These are phyloP conservation scores for Pseudoscleropodium purum DNA, from an alignment of 225 moss, liverwort and hornwort genomes.

Conservation along the genomic window DNA sequence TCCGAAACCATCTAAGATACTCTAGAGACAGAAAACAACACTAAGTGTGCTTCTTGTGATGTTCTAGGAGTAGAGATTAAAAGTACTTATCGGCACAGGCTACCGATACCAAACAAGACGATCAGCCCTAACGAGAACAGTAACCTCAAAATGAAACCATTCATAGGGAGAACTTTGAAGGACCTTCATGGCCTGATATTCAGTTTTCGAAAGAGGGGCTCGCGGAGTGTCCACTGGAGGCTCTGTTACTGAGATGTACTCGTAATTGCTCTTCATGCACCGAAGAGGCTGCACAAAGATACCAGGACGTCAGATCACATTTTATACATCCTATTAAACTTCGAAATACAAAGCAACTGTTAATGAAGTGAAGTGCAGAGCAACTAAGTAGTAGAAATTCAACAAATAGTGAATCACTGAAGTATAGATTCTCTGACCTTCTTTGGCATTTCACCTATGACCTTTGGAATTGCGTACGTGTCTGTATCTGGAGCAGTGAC, in stretches of 20 bases:
- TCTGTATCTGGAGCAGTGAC: constrained; percentile 94
- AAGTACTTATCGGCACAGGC: neutral
- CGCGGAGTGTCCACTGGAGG: constrained; percentile 91
- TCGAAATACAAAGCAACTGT: neutral
- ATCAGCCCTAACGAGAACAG: neutral
- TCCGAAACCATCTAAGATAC: neutral
- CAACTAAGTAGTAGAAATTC: neutral
- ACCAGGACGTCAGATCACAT: neutral
- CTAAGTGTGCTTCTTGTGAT: neutral
- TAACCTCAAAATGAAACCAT: neutral
- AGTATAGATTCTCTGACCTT: constrained; percentile 29
- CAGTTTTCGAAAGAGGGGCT: constrained; percentile 80
- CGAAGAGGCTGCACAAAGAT: constrained; percentile 64
- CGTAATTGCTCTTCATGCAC: constrained; percentile 70
- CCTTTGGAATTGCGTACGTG: constrained; percentile 89
- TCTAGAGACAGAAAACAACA: neutral
- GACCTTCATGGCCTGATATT: constrained; percentile 82
- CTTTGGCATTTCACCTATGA: constrained; percentile 66
- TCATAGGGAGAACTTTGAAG: neutral
- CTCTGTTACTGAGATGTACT: constrained; percentile 72
- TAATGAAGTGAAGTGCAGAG: neutral
- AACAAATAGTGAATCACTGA: neutral
- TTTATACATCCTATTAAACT: neutral
- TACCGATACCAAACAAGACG: neutral
- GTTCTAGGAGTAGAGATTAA: neutral